phyloP scores from a whole-genome alignment of 257 asterid species.

The Galeopsis tetrahit region DNA sequence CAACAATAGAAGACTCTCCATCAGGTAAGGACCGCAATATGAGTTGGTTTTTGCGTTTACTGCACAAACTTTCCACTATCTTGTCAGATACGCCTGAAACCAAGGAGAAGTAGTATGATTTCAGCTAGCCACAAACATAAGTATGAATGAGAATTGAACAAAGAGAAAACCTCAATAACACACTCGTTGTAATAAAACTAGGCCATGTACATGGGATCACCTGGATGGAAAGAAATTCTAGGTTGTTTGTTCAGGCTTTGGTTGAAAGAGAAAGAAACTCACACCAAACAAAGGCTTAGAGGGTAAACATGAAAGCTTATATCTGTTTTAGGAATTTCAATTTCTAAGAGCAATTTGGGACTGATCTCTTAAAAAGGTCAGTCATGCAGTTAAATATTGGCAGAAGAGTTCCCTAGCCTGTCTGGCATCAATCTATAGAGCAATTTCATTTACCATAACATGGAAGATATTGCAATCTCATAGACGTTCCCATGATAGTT shows the following conservation, averaged over 20 bases:
- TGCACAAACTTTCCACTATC: conserved; percentile 92
- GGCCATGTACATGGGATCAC: conserved; percentile 14
- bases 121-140: conserved; percentile 23
- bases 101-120: conserved; percentile 30
- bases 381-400: neutral
- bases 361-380: neutral
- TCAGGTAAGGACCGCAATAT: conserved; percentile 61
- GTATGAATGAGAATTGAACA: conserved; percentile 4
- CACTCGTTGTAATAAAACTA: conserved; percentile 7
- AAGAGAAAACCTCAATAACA: neutral
- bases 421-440: neutral
- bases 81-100: conserved; percentile 82
- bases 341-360: conserved; percentile 16
- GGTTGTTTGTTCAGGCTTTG: conserved; percentile 14
- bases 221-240: neutral
- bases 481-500: conserved; percentile 1
- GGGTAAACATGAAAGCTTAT: conserved; percentile 1
- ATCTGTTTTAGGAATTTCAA: conserved; percentile 7
- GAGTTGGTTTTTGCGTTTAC: conserved; percentile 78
- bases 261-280: neutral
- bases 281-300: conserved; percentile 4
- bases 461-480: conserved; percentile 10
- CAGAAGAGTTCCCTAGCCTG: neutral
- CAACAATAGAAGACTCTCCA: conserved; percentile 70
- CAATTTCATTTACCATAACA: conserved; percentile 13